Evolutionary conservation across 192 early-diverging fungal species (phyloP), one percentile per base, ranked within the genome.

Genomic region (Rhizophagus prolifer): DNA sequence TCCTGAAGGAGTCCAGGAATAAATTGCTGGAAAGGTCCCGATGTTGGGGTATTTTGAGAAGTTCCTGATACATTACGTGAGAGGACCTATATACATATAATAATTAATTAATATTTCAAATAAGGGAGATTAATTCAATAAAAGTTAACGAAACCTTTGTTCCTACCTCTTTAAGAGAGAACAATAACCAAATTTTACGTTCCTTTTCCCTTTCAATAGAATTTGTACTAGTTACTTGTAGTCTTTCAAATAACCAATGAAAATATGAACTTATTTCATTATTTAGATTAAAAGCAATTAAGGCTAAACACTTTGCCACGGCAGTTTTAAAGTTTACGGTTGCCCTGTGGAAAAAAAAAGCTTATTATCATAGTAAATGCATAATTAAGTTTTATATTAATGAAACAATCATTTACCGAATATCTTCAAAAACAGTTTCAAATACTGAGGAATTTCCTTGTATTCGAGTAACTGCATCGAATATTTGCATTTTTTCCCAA

Each of bases 181-280:
- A 23, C 12, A 76, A 65, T 67, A 76, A 14, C 75, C 75, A 76
- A 16, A 41, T 28, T 46, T 76, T 76, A 14, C 75, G 62, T 25
- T 76, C 75, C 59, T 63, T 65, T 21, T 76, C 75, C 58, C 31
- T 76, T 58, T 76, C 75, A 4, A 58, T 65, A 34, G 41, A 64
- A 26, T 65, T 59, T 7, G 28, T 47, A 25, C 19, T 46, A 6
- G 65, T 14, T 10, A 50, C 16, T 6, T 67, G 75, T 58, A 76
- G 54, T 16, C 64, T 47, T 54, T 76, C 75, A 76, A 76, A 68
- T 67, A 68, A 12, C 75, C 75, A 76, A 38, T 62, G 75, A 26
- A 76, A 58, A 23, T 67, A 68, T 13, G 9, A 34, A n/a, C 16
- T 60, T 25, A 76, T 67, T 14, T 76, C 61, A 67, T 36, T 68